Percentiles rank a stretch among this genome's conserved stretches.
phyloP scores from a whole-genome alignment of 768 basidiomycete genomes.

The Strobilomyces echinocephalus region DNA sequence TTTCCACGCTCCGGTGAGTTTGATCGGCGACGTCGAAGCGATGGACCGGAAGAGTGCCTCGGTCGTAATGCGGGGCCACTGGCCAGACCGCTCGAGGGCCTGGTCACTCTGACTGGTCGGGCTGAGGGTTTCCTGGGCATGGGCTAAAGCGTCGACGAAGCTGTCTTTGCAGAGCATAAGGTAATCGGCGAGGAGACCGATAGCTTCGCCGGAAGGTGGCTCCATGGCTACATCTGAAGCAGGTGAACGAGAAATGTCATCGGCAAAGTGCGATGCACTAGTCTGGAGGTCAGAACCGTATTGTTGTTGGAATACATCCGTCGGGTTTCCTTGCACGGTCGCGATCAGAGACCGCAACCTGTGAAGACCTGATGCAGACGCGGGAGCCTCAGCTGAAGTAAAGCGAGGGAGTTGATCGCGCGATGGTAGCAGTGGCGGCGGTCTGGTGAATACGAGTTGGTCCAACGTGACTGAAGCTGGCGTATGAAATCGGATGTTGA shows the following conservation, averaged over 20 bases:
- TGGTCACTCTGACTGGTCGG: not conserved
- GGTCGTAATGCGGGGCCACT: not conserved
- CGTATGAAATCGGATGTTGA: not conserved
- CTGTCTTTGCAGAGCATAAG: not conserved
- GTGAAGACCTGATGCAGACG: not conserved
- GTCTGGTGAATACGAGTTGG: slow-evolving; percentile 1
- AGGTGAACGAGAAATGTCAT: too few relatives aligned
- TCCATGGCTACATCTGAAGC: too few relatives aligned
- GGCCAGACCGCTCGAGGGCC: not conserved
- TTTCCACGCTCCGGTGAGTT: not conserved
- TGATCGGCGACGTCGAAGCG: not conserved
- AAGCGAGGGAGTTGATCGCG: not conserved
- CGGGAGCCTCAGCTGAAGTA: not conserved
- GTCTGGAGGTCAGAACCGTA: not conserved
- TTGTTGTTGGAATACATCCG: not conserved
- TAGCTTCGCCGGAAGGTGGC: not conserved
- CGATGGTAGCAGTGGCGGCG: not conserved
- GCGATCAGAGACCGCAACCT: slow-evolving; percentile 4
- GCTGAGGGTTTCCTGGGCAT: not conserved
- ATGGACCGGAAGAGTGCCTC: not conserved
- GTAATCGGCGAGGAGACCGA: not conserved
- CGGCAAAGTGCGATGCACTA: not conserved
- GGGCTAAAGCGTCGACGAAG: not conserved
- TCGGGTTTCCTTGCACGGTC: not conserved
- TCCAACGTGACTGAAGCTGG: not conserved